Conservation (phyloP, 176 grass and related monocot genomes). For the Oryza coarctata region DNA sequence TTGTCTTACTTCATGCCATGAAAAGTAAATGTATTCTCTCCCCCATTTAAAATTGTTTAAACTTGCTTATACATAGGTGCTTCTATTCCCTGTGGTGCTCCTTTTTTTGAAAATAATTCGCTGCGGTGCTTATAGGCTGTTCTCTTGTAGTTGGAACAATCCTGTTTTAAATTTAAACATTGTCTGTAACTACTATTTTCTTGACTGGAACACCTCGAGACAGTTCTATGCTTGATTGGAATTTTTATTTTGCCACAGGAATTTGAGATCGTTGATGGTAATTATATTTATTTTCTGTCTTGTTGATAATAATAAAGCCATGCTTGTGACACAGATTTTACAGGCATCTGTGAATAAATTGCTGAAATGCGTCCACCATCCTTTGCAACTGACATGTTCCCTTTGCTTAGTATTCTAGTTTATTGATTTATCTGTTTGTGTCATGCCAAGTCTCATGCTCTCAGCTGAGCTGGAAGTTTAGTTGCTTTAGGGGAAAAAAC, state of each 20-base stretch:
- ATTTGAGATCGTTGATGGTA: not conserved
- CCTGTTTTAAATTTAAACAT: not conserved
- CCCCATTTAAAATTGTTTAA: constrained; percentile 13
- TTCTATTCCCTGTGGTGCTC: constrained; percentile 16
- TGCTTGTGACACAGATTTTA: not conserved
- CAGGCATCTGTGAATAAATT: constrained; percentile 3
- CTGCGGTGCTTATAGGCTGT: not conserved
- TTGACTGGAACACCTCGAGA: not conserved
- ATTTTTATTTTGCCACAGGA: not conserved
- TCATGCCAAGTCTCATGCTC: not conserved
- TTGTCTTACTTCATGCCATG: not conserved
- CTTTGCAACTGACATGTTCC: not conserved
- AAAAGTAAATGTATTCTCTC: constrained; percentile 21
- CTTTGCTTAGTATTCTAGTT: not conserved
- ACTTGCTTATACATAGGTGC: constrained; percentile 17
- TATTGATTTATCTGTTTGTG: not conserved
- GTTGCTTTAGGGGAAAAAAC: constrained; percentile 8
- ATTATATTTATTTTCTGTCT: not conserved
- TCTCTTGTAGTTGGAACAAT: not conserved
- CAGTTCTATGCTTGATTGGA: not conserved
- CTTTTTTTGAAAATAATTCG: not conserved
- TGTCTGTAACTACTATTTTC: not conserved
- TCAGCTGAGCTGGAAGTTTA: constrained; percentile 9
- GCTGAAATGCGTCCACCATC: constrained; percentile 1
- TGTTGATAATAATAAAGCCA: not conserved